Conservation (phyloP, 2,329 filamentous ascomycete genomes). For the Periconia sp. region DNA sequence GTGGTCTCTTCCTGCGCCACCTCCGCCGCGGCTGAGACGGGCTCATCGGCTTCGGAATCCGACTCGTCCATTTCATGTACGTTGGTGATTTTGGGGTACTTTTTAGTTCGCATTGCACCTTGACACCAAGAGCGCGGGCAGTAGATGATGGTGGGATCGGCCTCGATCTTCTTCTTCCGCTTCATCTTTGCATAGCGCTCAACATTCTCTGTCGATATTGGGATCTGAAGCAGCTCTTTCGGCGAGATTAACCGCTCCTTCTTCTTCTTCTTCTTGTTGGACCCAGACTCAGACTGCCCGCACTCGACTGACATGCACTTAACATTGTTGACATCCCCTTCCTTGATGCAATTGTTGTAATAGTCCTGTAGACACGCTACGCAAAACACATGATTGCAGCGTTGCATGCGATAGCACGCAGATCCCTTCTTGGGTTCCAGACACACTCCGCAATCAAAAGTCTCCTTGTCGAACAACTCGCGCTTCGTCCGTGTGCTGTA, state of each 20-base stretch:
- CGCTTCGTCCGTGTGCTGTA: slow-evolving; percentile 75
- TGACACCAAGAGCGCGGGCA: slow-evolving; percentile 93
- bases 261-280: slow-evolving; percentile 43
- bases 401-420: slow-evolving; percentile 76
- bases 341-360: slow-evolving; percentile 83
- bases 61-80: slow-evolving; percentile 43
- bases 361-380: slow-evolving; percentile 83
- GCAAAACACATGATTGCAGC: slow-evolving; percentile 92
- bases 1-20: slow-evolving; percentile 10
- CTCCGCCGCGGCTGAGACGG: slow-evolving; percentile 1
- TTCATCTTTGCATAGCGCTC: slow-evolving; percentile 87
- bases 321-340: slow-evolving; percentile 78
- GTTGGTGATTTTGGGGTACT: slow-evolving; percentile 51
- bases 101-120: slow-evolving; percentile 69
- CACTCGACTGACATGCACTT: slow-evolving; percentile 81
- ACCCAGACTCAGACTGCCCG: slow-evolving; percentile 45
- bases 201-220: slow-evolving; percentile 64
- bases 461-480: slow-evolving; percentile 76
- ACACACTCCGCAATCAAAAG: slow-evolving; percentile 86
- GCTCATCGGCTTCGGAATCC: slow-evolving; percentile 41
- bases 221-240: slow-evolving; percentile 69
- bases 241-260: slow-evolving; percentile 72
- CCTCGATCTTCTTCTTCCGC: slow-evolving; percentile 88
- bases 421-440: slow-evolving; percentile 88
- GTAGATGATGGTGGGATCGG: slow-evolving; percentile 88